Conservation (phyloP, 345 rosid genomes). For the Euclidium syriacum region DNA sequence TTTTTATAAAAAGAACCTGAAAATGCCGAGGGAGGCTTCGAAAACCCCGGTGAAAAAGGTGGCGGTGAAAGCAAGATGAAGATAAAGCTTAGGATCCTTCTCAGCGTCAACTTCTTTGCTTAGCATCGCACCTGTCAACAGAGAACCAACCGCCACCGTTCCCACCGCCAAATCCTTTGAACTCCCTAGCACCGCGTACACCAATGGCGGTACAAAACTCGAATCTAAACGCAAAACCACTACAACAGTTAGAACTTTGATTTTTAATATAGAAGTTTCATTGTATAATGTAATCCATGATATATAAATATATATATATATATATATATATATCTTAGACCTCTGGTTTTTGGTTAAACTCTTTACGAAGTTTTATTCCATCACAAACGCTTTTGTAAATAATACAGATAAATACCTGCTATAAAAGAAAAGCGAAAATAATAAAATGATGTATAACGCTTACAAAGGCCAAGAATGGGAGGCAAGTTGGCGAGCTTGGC, state of each 20-base stretch:
- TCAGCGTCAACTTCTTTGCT: conserved; percentile 62
- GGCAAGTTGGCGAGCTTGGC: conserved; percentile 88
- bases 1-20: conserved; percentile 42
- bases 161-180: conserved; percentile 93
- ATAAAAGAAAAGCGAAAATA: not conserved
- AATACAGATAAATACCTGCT: not conserved
- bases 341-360: no score
- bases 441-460: conserved; percentile 16
- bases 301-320: no score
- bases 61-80: conserved; percentile 73
- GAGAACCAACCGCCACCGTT: conserved; percentile 83
- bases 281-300: no score
- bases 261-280: not conserved
- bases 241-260: not conserved
- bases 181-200: conserved; percentile 97
- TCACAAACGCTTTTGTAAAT: no score
- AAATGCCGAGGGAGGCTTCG: conserved; percentile 81
- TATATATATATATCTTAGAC: no score
- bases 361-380: not conserved
- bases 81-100: conserved; percentile 56
- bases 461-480: conserved; percentile 90
- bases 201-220: conserved; percentile 86
- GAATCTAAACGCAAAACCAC: conserved; percentile 49
- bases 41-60: conserved; percentile 84
- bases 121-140: conserved; percentile 65